These are phyloP conservation scores for Sphaerobolus stellatus DNA, from an alignment of 1,284 basidiomycete species.

Conservation along the genomic window DNA sequence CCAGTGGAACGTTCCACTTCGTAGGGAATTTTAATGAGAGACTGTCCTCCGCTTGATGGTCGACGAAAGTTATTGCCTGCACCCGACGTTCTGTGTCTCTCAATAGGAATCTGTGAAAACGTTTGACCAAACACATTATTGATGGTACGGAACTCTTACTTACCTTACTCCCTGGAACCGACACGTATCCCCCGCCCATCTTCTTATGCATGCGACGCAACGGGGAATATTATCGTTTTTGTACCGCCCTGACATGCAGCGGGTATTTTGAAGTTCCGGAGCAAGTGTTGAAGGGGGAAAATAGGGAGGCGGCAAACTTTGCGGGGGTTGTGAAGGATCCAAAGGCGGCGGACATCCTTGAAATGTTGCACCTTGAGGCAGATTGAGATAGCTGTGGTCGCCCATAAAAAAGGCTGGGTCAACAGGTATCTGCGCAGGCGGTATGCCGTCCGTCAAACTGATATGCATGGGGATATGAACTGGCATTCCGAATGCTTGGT, in stretches of 20 bases:
- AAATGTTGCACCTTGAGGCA: background rate
- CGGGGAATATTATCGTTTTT: constrained; percentile 66
- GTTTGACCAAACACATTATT: background rate
- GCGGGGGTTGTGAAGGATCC: constrained; percentile 38
- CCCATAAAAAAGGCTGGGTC: constrained; percentile 7
- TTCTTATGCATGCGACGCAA: constrained; percentile 76
- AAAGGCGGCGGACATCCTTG: background rate
- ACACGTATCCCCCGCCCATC: constrained; percentile 81
- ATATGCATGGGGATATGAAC: background rate
- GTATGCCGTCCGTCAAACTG: background rate
- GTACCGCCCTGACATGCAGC: constrained; percentile 79
- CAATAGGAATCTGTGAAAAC: constrained; percentile 54
- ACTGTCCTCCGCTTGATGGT: constrained; percentile 54
- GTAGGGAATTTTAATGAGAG: constrained; percentile 64
- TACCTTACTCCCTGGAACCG: constrained; percentile 68
- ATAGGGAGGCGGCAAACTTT: background rate
- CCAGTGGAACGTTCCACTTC: constrained; percentile 61
- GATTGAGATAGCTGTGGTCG: background rate
- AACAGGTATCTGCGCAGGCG: too few species aligned
- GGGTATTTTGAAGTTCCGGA: constrained; percentile 63
- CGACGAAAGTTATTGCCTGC: constrained; percentile 65
- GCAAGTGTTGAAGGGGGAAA: constrained; percentile 1
- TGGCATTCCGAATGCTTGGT: constrained; percentile 10
- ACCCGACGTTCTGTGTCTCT: constrained; percentile 57
- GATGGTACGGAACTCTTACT: background rate